These are phyloP conservation scores for Solanum habrochaites DNA, from an alignment of 257 asterid genomes.

Conservation along the genomic window DNA sequence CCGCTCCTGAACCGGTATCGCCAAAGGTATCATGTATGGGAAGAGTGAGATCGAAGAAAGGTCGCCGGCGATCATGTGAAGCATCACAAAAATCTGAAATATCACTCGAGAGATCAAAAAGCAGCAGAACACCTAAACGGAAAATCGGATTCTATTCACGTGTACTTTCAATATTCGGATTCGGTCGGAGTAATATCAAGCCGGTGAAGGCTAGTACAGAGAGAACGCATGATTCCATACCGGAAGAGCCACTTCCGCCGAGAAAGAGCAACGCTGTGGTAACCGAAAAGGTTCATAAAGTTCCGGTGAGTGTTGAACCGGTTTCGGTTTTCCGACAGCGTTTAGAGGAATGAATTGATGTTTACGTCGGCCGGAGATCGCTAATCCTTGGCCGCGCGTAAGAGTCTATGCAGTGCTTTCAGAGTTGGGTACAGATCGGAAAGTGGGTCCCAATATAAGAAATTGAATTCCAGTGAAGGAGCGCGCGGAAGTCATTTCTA, in stretches of 20 bases:
- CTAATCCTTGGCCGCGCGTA: slow-evolving; percentile 38
- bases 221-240: slow-evolving; percentile 10
- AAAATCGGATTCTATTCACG: slow-evolving; percentile 40
- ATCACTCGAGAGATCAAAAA: slow-evolving; percentile 14
- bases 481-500: slow-evolving; percentile 1
- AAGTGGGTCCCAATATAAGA: slow-evolving; percentile 10
- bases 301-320: slow-evolving; percentile 19
- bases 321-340: slow-evolving; percentile 29
- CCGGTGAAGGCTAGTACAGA: slow-evolving; percentile 19
- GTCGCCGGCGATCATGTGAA: slow-evolving; percentile 44
- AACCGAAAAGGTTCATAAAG: slow-evolving; percentile 6
- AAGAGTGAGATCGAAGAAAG: slow-evolving; percentile 71
- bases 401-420: slow-evolving; percentile 22
- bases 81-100: slow-evolving; percentile 22
- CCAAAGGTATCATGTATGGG: slow-evolving; percentile 97
- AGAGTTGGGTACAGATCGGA: slow-evolving; percentile 9
- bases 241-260: slow-evolving; percentile 15
- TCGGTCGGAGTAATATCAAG: slow-evolving; percentile 16
- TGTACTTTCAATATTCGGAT: slow-evolving; percentile 36
- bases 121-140: slow-evolving; percentile 13
- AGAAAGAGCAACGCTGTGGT: slow-evolving; percentile 23
- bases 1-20: slow-evolving; percentile 60
- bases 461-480: slow-evolving; percentile 4
- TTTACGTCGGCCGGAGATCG: slow-evolving; percentile 60
- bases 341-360: slow-evolving; percentile 53